Conservation (phyloP, 179 eudicot genomes). For the Silene noctiflora region DNA sequence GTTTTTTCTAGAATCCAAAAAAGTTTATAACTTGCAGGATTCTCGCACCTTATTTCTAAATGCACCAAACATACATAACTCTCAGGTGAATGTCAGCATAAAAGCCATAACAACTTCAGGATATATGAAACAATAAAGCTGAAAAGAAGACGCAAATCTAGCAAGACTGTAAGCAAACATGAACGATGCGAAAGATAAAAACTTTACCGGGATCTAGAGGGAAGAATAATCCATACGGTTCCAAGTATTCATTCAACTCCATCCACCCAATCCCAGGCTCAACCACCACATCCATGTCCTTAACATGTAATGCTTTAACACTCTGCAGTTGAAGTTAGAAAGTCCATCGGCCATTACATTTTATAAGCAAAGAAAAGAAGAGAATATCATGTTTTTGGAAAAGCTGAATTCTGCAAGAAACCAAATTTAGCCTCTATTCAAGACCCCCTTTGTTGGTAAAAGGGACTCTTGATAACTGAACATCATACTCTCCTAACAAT, state of each 20-base stretch:
- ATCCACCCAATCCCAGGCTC: conserved; percentile 99
- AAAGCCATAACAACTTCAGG: not conserved
- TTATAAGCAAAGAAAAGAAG: not conserved
- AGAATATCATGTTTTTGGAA: not conserved
- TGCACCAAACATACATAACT: not conserved
- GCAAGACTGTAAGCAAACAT: conserved; percentile 9
- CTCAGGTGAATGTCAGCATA: conserved; percentile 3
- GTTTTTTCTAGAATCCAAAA: not conserved
- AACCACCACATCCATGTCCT: conserved; percentile 99
- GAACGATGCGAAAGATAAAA: not conserved
- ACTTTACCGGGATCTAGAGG: conserved; percentile 92
- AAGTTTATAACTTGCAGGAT: not conserved
- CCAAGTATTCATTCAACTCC: conserved; percentile 92
- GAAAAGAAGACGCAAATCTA: not conserved
- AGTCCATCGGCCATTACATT: not conserved
- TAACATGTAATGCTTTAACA: conserved; percentile 70
- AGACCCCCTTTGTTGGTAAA: too few relatives aligned
- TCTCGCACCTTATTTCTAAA: not conserved
- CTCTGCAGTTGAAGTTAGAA: conserved; percentile 36
- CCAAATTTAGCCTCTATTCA: not conserved
- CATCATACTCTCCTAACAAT: too few relatives aligned
- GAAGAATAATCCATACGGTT: conserved; percentile 93
- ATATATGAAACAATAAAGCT: not conserved
- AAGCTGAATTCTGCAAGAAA: too few relatives aligned
- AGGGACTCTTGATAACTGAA: too few relatives aligned